Conservation (phyloP, 805 yeast genomes). For the Metschnikowia similis region DNA sequence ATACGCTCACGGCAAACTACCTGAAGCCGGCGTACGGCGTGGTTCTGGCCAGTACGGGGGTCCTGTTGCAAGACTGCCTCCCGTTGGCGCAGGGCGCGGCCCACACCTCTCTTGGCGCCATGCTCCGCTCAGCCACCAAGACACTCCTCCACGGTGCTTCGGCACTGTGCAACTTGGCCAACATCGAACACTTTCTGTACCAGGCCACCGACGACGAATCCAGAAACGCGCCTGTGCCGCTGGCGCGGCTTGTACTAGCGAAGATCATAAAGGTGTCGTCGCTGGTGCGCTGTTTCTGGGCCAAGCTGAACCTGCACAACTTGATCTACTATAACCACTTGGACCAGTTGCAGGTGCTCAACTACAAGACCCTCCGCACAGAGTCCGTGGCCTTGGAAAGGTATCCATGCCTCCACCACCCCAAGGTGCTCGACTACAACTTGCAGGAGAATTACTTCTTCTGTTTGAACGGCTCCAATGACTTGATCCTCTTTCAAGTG, state of each 20-base stretch:
- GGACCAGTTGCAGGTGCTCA: conserved; percentile 30
- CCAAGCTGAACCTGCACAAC: conserved; percentile 37
- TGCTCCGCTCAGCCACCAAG: conserved; percentile 31
- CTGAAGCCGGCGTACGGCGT: conserved; percentile 33
- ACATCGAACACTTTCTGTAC: conserved; percentile 32
- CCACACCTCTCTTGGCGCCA: conserved; percentile 24
- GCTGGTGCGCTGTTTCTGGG: conserved; percentile 31
- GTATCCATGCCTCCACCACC: conserved; percentile 27
- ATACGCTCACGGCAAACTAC: conserved; percentile 24
- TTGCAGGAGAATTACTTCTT: conserved; percentile 24
- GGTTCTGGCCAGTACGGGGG: conserved; percentile 20
- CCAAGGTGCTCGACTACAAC: conserved; percentile 24
- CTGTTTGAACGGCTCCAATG: conserved; percentile 23
- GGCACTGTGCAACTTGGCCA: conserved; percentile 23
- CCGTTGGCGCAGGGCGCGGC: conserved; percentile 29
- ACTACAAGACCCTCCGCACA: conserved; percentile 28
- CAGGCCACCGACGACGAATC: conserved; percentile 27
- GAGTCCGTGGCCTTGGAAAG: conserved; percentile 24
- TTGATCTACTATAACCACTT: conserved; percentile 27
- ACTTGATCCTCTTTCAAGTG: conserved; percentile 20
- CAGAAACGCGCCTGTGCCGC: conserved; percentile 24
- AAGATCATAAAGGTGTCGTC: conserved; percentile 33
- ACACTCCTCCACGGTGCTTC: conserved; percentile 27
- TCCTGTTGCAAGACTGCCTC: conserved; percentile 30
- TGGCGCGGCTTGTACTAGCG: conserved; percentile 25